Conservation (phyloP, 345 rosid genomes). For the Acer negundo region DNA sequence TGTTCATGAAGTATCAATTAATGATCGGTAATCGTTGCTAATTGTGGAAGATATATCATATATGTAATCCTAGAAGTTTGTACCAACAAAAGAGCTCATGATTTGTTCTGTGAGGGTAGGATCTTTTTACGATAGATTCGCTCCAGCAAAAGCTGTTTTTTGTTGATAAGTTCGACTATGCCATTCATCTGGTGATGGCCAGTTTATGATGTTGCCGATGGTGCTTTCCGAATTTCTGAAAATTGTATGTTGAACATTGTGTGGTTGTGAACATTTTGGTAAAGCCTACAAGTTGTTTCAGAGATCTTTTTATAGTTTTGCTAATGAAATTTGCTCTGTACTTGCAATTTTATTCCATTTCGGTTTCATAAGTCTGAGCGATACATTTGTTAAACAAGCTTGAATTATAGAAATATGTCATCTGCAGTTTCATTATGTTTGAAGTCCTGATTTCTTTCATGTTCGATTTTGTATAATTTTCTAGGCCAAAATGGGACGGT, state of each 20-base stretch:
- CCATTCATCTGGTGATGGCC: neutral
- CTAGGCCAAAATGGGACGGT: conserved; percentile 57
- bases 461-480: neutral
- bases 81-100: neutral
- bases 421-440: neutral
- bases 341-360: neutral
- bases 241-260: neutral
- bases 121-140: neutral
- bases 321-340: neutral
- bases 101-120: neutral
- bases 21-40: neutral
- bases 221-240: neutral
- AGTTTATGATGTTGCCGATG: neutral
- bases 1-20: neutral
- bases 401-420: neutral
- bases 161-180: neutral
- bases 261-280: neutral
- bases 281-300: neutral
- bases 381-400: too few species aligned
- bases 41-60: neutral
- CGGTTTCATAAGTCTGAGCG: neutral
- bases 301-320: neutral
- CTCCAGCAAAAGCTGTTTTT: neutral
- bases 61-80: neutral
- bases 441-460: neutral